Conservation (phyloP, 495 filamentous ascomycete species). For the Lepraria neglecta region DNA sequence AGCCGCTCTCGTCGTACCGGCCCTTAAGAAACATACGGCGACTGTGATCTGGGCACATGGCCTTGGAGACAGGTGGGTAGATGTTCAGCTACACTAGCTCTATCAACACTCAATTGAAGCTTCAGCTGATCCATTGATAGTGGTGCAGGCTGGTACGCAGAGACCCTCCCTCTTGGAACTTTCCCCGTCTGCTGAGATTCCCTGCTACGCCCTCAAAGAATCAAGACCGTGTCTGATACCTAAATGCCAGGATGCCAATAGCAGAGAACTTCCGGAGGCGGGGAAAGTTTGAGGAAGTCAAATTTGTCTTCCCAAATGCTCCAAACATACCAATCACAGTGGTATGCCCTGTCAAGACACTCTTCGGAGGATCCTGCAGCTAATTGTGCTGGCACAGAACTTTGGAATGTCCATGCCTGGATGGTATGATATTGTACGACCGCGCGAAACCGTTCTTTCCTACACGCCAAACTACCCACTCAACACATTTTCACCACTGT, state of each 20-base stretch:
- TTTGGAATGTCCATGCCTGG: constrained; percentile 57
- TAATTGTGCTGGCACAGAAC: constrained; percentile 47
- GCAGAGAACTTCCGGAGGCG: constrained; percentile 86
- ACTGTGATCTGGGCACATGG: constrained; percentile 94
- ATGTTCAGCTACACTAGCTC: too few relatives aligned
- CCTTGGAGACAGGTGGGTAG: constrained; percentile 65
- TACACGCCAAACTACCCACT: not conserved
- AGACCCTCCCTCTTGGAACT: not conserved
- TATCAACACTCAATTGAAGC: too few relatives aligned
- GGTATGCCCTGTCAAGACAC: constrained; percentile 45
- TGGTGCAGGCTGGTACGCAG: constrained; percentile 62
- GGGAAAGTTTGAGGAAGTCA: constrained; percentile 77
- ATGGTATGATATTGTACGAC: constrained; percentile 29
- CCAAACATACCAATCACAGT: constrained; percentile 80
- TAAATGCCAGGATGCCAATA: constrained; percentile 52
- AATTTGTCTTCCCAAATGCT: constrained; percentile 94
- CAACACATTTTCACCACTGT: not conserved
- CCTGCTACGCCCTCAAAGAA: too few relatives aligned
- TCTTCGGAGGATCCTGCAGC: not conserved
- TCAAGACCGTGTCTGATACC: not conserved
- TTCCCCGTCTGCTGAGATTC: not conserved
- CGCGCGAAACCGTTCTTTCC: constrained; percentile 10
- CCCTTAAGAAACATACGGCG: constrained; percentile 83
- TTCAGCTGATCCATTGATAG: constrained; percentile 29
- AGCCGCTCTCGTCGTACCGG: constrained; percentile 70